Conservation (phyloP, 257 asterid genomes). For the Salvia splendens region DNA sequence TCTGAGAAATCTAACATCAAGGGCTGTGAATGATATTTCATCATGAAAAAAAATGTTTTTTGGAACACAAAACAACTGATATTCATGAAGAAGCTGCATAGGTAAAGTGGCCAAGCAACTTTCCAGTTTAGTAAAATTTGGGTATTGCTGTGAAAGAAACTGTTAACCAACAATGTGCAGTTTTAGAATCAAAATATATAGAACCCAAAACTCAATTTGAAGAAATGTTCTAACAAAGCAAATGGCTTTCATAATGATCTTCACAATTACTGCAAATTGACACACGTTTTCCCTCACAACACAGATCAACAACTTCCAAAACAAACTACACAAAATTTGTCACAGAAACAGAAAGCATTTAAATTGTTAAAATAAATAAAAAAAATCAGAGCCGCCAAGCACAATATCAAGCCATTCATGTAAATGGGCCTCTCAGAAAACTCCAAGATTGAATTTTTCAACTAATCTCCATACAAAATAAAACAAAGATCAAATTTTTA, state of each 20-base stretch:
- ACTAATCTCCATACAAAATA: conserved; percentile 7
- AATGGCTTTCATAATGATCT: conserved; percentile 15
- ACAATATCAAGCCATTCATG: conserved; percentile 26
- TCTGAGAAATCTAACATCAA: conserved; percentile 8
- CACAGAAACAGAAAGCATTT: not conserved
- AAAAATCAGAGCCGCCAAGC: conserved; percentile 19
- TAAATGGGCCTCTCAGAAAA: conserved; percentile 39
- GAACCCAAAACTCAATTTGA: conserved; percentile 18
- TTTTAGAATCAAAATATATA: conserved; percentile 3
- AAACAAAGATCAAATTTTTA: conserved; percentile 19
- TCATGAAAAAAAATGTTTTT: not conserved
- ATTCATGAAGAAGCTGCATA: conserved; percentile 11
- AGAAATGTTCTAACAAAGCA: not conserved
- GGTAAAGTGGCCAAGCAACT: not conserved
- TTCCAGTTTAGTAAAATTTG: too few species aligned
- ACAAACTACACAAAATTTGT: conserved; percentile 5
- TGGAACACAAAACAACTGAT: conserved; percentile 15
- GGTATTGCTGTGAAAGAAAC: not conserved
- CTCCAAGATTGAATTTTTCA: conserved; percentile 35
- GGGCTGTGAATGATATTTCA: not conserved
- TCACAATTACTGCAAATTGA: conserved; percentile 6
- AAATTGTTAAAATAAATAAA: not conserved
- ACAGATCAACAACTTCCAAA: conserved; percentile 24
- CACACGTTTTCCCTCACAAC: not conserved
- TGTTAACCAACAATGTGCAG: not conserved